Evolutionary conservation across 163 green algal genomes (phyloP), one percentile per base, ranked within the genome.

Genomic region (Chloroidium sp.): DNA sequence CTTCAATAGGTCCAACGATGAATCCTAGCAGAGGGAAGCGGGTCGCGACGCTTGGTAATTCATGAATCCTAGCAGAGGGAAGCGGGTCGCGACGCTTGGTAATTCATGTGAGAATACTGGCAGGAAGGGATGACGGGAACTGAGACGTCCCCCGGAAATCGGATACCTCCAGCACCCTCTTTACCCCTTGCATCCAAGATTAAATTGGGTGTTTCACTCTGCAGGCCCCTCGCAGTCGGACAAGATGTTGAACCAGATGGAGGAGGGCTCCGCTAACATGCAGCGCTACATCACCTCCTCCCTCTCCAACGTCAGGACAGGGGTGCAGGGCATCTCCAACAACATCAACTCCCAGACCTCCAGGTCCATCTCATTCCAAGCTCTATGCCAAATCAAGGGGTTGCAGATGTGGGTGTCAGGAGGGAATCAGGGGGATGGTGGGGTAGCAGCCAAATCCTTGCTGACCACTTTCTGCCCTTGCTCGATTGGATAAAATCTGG

Each of bases 221-320:
- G 69, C 80, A 76, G 79, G 81, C 14, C 75, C 75, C 10, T 84
- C 78, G 3, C 58, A 13, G 59, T 79, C 75, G 60, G 74, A 81
- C 80, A 78, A 61, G 13, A 59, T 87, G 59, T 68, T 88, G 3
- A 78, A 76, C 0, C 60, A 14, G 2, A 88, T 84, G 61, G 87
- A 91, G 36, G 86, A 89, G 69, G 86, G 88, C 59, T 8, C 78
- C 13, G 76, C 60, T 4, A 77, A 61, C 1, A 69, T 85, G 62
- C 68, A 77, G 74, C 62, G 12, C 58, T 81, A 78, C 69, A n/a
- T 78, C 69, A 72, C 57, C 67, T 58, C 1, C 4, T 76, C 61
- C 59, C 69, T 83, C 58, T 78, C 76, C 0, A 61, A 76, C 3
- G 78, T 83, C 4, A 82, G 69, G 1, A 86, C 78, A 10, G 78